Conservation (phyloP, 169 alveolate species). For the Plasmodium cynomolgi region DNA sequence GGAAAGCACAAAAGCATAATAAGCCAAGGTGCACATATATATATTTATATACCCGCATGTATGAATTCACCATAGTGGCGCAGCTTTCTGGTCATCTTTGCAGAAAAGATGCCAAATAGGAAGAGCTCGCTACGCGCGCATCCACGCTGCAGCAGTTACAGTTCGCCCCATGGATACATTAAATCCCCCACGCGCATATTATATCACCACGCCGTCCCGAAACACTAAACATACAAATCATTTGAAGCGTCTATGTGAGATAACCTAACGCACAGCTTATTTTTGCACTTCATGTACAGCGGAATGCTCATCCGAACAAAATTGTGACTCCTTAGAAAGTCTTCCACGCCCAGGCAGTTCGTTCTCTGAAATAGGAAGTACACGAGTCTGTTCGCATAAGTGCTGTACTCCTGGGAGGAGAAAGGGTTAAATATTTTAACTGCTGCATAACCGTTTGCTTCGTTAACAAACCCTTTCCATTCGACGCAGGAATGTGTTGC, state of each 20-base stretch:
- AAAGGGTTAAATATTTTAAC: slow-evolving; percentile 41
- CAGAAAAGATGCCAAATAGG: background rate
- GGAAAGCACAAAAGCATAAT: background rate
- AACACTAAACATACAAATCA: slow-evolving; percentile 35
- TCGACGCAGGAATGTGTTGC: slow-evolving; percentile 25
- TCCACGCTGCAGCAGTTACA: background rate
- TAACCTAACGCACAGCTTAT: slow-evolving; percentile 65
- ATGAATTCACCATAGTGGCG: background rate
- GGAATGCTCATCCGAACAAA: slow-evolving; percentile 30
- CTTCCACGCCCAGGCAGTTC: slow-evolving; percentile 19
- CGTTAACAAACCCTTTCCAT: slow-evolving; percentile 70
- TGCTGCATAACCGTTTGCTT: slow-evolving; percentile 73
- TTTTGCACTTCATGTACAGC: slow-evolving; percentile 66
- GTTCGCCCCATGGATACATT: background rate
- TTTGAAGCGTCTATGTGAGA: slow-evolving; percentile 60
- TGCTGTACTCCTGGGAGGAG: slow-evolving; percentile 60
- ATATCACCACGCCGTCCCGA: background rate
- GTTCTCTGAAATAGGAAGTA: slow-evolving; percentile 66
- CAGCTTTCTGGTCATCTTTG: background rate
- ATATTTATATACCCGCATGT: background rate
- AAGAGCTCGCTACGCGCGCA: background rate
- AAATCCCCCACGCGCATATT: background rate
- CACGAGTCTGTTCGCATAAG: slow-evolving; percentile 53
- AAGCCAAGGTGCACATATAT: background rate
- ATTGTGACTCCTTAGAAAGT: slow-evolving; percentile 24